These are phyloP conservation scores for Solanum hybrid DNA, from an alignment of 305 asterid genomes.

Conservation along the genomic window DNA sequence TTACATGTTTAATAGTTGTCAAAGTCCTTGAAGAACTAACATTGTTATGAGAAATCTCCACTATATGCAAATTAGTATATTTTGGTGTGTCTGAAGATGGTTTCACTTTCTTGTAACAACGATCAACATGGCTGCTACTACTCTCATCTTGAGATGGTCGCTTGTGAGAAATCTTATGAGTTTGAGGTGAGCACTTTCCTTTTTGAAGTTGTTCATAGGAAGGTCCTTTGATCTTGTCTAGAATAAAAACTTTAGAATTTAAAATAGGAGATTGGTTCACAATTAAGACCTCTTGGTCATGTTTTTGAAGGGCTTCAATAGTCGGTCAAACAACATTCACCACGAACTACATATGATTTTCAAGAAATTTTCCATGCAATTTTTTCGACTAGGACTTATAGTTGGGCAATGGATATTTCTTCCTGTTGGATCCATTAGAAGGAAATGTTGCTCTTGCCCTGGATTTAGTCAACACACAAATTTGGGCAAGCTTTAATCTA, in stretches of 20 bases:
- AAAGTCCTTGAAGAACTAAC: not conserved
- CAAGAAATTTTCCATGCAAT: too few relatives aligned
- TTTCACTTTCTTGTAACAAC: not conserved
- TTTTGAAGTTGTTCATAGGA: not conserved
- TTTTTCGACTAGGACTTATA: not conserved
- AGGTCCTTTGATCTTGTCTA: not conserved
- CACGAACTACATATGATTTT: not conserved
- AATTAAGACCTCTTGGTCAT: not conserved
- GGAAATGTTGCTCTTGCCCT: too few relatives aligned
- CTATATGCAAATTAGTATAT: not conserved
- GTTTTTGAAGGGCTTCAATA: too few relatives aligned
- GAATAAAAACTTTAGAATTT: not conserved
- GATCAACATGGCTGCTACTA: too few relatives aligned
- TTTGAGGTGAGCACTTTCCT: too few relatives aligned
- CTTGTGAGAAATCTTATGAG: too few relatives aligned
- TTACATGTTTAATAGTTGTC: not conserved
- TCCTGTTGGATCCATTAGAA: not conserved
- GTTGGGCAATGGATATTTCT: too few relatives aligned
- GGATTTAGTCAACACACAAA: not conserved
- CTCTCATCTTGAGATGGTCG: too few relatives aligned
- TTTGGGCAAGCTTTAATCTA: not conserved
- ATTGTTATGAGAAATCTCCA: not conserved
- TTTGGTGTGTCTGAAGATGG: not conserved
- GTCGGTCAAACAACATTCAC: not conserved
- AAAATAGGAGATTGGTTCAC: not conserved